Evolutionary conservation across 495 filamentous ascomycete genomes (phyloP), one percentile per base, ranked within the genome.

Genomic region (Podospora tetraspora): DNA sequence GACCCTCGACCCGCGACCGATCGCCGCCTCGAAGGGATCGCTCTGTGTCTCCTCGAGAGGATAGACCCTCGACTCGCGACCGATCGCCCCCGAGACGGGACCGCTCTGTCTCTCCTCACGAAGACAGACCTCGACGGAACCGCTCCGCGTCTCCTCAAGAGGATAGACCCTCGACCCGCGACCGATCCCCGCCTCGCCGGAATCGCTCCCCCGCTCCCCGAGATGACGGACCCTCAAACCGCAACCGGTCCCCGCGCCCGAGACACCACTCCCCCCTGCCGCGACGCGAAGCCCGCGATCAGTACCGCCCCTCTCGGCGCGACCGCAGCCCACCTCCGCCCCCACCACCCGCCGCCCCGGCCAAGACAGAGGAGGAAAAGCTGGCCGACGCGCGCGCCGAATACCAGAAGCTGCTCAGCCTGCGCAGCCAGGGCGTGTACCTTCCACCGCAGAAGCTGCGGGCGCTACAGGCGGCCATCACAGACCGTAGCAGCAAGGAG

Each of bases 401-500:
- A 78, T 97, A 96, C 74, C 89, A 97, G 68, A 95, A 92, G 75
- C 86, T 97, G 10, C 81, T 96, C 66, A 94, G 85, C 62, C 91
- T 95, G 85, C 90, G 96, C 64, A 95, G 92, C 56, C 95, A 96
- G 71, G 95, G 95, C 67, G 94, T 92, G 5, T 98, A 98, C 75
- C 95, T 99, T 43, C 95, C 96, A 10, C 95, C 95, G 4, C 94
- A 94, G 52, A 85, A 92, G 67, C 84, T 99, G 65, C 88, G 94
- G 64, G 94, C 95, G 13, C 84, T 99, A 67, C 95, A 99, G 78
- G 91, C 94, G 37, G 91, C 96, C 78, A 96, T 99, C 77, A 98
- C 94, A 62, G 95, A 99, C 79, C 97, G 96, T 83, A 88, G 80
- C 59, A 95, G 89, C 78, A 96, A 97, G 79, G 96, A 99, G 78